A percentile compares a stretch with the other conserved stretches of the same genome.
phyloP scores from a whole-genome alignment of 176 grass and related monocot genomes.

The Cenchrus americanus region DNA sequence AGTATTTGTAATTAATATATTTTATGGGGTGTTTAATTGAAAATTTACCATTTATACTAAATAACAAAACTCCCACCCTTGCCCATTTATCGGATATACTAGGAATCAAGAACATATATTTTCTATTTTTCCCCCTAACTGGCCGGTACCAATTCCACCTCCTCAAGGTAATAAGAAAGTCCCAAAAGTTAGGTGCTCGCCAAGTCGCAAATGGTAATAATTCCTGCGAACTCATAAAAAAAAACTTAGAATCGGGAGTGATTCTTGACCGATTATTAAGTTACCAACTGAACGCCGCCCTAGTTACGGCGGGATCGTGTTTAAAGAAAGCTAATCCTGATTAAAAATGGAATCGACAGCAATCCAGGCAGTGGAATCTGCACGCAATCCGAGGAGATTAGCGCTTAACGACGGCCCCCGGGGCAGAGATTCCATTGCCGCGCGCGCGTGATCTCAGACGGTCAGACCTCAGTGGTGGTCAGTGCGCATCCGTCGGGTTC shows the following conservation, averaged over 20 bases:
- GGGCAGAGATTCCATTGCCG: constrained; percentile 30
- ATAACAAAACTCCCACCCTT: too few relatives aligned
- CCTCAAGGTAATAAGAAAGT: too few relatives aligned
- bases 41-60: neutral
- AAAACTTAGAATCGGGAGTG: neutral
- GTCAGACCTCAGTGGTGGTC: too few relatives aligned
- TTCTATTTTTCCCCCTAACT: neutral
- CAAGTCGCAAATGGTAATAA: neutral
- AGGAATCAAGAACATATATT: neutral
- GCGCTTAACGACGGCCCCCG: neutral
- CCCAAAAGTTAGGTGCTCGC: too few relatives aligned
- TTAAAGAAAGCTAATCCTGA: neutral
- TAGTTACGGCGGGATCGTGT: neutral
- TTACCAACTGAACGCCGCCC: neutral
- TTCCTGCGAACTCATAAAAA: neutral
- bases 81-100: neutral
- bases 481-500: constrained; percentile 17
- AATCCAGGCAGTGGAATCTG: constrained; percentile 10
- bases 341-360: constrained; percentile 7
- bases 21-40: neutral
- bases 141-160: too few relatives aligned
- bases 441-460: neutral
- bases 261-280: neutral
- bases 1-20: neutral
- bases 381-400: constrained; percentile 3